These are phyloP conservation scores for Diplodia sapinea DNA, from an alignment of 2,329 filamentous ascomycete genomes.

Conservation along the genomic window DNA sequence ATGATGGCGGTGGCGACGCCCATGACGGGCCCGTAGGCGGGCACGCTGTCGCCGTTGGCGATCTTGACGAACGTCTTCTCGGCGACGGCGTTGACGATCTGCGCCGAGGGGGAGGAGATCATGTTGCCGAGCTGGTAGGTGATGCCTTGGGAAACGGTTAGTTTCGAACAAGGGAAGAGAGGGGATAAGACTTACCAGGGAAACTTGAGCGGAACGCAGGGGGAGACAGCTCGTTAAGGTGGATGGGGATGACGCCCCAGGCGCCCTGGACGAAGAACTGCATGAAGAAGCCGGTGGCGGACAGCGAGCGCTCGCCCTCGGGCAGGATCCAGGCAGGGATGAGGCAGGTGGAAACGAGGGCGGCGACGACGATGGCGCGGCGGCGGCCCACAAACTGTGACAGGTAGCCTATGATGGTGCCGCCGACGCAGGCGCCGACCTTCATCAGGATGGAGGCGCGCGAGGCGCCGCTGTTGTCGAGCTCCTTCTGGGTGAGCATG, in stretches of 20 bases:
- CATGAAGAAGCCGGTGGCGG: constrained; percentile 70
- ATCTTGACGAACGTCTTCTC: constrained; percentile 60
- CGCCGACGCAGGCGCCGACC: constrained; percentile 75
- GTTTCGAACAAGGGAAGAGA: background rate
- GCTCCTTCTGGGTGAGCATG: constrained; percentile 74
- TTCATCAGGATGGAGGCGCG: constrained; percentile 85
- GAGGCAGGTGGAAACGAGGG: constrained; percentile 64
- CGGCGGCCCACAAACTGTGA: constrained; percentile 78
- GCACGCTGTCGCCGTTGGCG: constrained; percentile 61
- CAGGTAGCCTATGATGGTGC: constrained; percentile 73
- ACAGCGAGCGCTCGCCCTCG: constrained; percentile 63
- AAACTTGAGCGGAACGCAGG: constrained; percentile 73
- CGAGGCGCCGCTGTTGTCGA: constrained; percentile 67
- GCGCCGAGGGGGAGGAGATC: constrained; percentile 72
- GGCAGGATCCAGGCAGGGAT: constrained; percentile 76
- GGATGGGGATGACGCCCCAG: constrained; percentile 62
- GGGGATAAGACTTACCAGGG: constrained; percentile 53
- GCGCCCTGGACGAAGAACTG: constrained; percentile 59
- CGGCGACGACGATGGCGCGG: constrained; percentile 67
- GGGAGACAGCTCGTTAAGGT: constrained; percentile 75
- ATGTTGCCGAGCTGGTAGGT: constrained; percentile 79
- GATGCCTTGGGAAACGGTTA: constrained; percentile 49
- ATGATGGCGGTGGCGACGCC: constrained; percentile 79
- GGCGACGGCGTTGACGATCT: constrained; percentile 77
- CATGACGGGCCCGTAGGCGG: constrained; percentile 78